Evolutionary conservation across 768 basidiomycete genomes (phyloP).

Genomic region (Tylopilus cervinicoccineus): DNA sequence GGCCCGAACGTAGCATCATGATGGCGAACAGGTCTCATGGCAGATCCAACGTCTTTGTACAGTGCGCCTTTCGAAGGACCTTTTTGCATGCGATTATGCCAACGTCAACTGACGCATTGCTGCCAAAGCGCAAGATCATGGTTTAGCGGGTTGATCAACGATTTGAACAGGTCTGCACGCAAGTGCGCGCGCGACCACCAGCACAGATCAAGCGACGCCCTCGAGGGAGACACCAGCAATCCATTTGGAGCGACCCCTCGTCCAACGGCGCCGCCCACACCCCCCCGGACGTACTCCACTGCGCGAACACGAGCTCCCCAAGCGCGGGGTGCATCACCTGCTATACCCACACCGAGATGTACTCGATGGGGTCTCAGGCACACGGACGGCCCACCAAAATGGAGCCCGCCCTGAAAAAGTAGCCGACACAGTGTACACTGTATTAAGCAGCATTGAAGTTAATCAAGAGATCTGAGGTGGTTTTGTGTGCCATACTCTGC

Average conservation of each 20-base stretch:
- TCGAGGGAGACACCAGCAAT: slow-evolving; percentile 41
- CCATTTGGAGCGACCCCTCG: slow-evolving; percentile 66
- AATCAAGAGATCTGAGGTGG: too few species aligned
- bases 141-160: slow-evolving; percentile 63
- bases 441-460: neutral
- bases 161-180: slow-evolving; percentile 59
- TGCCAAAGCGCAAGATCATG: slow-evolving; percentile 69
- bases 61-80: too few species aligned
- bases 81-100: too few species aligned
- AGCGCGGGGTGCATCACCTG: slow-evolving; percentile 79
- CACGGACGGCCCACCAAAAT: neutral
- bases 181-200: neutral
- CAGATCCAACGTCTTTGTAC: too few species aligned
- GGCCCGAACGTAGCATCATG: too few species aligned
- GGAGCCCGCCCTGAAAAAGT: neutral
- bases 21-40: too few species aligned
- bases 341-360: slow-evolving; percentile 55
- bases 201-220: neutral
- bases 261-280: slow-evolving; percentile 47
- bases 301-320: slow-evolving; percentile 51
- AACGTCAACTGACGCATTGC: too few species aligned
- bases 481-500: neutral
- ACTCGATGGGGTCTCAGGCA: neutral
- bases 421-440: neutral
- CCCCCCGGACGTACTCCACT: slow-evolving; percentile 61